phyloP scores from a whole-genome alignment of 441 rosid genomes.

The Pelargonium cotyledonis region DNA sequence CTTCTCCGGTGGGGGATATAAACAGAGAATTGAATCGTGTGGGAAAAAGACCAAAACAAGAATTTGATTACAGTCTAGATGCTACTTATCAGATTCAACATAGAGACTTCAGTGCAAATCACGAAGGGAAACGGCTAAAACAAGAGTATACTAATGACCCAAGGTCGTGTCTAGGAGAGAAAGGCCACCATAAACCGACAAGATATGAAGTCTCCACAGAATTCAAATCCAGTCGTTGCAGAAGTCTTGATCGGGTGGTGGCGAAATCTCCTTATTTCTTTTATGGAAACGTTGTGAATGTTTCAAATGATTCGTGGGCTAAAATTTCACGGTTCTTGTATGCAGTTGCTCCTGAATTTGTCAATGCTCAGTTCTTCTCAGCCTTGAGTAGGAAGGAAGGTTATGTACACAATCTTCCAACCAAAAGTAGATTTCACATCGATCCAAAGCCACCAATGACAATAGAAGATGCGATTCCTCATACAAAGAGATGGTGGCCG shows the following conservation, averaged over 20 bases:
- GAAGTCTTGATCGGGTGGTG: slow-evolving; percentile 35
- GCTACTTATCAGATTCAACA: slow-evolving; percentile 21
- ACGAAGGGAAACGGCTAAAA: slow-evolving; percentile 54
- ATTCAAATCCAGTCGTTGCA: slow-evolving; percentile 37
- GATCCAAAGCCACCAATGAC: slow-evolving; percentile 55
- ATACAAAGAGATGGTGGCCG: slow-evolving; percentile 83
- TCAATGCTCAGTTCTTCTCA: slow-evolving; percentile 53
- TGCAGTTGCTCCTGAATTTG: slow-evolving; percentile 62
- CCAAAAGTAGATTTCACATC: slow-evolving; percentile 46
- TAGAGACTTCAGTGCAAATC: slow-evolving; percentile 23
- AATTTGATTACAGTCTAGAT: slow-evolving; percentile 27
- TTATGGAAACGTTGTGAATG: slow-evolving; percentile 54
- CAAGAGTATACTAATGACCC: slow-evolving; percentile 39
- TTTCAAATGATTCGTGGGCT: slow-evolving; percentile 45
- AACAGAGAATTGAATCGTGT: slow-evolving; percentile 32
- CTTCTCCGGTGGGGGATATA: slow-evolving; percentile 12
- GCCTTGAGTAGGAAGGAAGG: slow-evolving; percentile 78
- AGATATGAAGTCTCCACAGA: slow-evolving; percentile 26
- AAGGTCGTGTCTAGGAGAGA: slow-evolving; percentile 46
- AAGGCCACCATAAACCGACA: slow-evolving; percentile 24
- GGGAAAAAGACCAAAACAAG: slow-evolving; percentile 73
- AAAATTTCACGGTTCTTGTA: slow-evolving; percentile 67
- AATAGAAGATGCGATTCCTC: slow-evolving; percentile 59
- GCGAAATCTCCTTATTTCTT: slow-evolving; percentile 72
- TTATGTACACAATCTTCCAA: slow-evolving; percentile 78